These are phyloP conservation scores for Aspergillus steynii DNA, from an alignment of 495 filamentous ascomycete genomes.

Conservation along the genomic window DNA sequence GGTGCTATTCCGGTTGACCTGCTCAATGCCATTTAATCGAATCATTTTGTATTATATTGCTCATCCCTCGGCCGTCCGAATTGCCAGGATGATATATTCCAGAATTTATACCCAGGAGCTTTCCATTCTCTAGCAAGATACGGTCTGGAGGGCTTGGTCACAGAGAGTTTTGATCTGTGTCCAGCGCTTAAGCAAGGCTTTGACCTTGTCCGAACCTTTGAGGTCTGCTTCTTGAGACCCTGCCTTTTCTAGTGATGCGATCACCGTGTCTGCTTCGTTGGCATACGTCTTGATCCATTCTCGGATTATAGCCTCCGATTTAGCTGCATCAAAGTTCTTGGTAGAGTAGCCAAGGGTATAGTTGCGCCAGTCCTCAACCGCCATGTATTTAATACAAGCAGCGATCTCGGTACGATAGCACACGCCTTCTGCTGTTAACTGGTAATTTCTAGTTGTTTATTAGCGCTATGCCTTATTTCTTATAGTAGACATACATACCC, in stretches of 20 bases:
- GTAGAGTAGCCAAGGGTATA: conserved; percentile 44
- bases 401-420: conserved; percentile 76
- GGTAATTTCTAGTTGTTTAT: conserved; percentile 52
- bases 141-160: conserved; percentile 26
- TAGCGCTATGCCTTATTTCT: neutral
- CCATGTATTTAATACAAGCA: conserved; percentile 53
- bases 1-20: conserved; percentile 38
- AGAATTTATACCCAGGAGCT: neutral
- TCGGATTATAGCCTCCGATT: conserved; percentile 36
- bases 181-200: conserved; percentile 50
- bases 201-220: conserved; percentile 28
- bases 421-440: conserved; percentile 57
- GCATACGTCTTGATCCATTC: conserved; percentile 42
- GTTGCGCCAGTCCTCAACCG: conserved; percentile 45
- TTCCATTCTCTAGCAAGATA: conserved; percentile 22
- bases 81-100: neutral
- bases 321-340: conserved; percentile 32
- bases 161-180: conserved; percentile 50
- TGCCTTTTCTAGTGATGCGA: conserved; percentile 36
- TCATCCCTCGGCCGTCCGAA: neutral
- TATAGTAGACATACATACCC: conserved; percentile 39
- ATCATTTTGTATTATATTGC: conserved; percentile 16
- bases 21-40: conserved; percentile 12
- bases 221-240: conserved; percentile 24
- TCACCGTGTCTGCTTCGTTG: conserved; percentile 34